Percentiles rank a stretch among this genome's conserved stretches.
phyloP scores from a whole-genome alignment of 139 green algal species.

The Ettlia oleoabundans region DNA sequence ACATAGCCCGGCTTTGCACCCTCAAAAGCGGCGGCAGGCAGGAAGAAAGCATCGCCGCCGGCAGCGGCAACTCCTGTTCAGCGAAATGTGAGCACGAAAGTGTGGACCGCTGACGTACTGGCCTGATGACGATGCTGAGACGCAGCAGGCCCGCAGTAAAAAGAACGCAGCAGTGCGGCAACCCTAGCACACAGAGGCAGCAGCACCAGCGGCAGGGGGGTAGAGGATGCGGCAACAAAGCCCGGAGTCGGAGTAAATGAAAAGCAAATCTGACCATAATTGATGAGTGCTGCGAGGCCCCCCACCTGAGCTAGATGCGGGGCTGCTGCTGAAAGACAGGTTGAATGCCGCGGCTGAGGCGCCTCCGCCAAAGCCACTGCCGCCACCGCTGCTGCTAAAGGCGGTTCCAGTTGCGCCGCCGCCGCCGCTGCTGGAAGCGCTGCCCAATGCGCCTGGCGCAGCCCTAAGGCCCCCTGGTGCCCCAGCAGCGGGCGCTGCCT shows the following conservation, averaged over 20 bases:
- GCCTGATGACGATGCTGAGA: no score
- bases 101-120: no score
- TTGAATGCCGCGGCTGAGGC: not conserved
- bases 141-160: no score
- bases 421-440: not conserved
- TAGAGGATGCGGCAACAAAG: no score
- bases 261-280: no score
- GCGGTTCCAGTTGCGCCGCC: not conserved
- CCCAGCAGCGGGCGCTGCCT: not conserved
- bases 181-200: no score
- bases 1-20: slow-evolving; percentile 56
- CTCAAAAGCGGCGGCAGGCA: slow-evolving; percentile 44
- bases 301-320: not conserved
- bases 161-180: no score
- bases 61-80: not conserved
- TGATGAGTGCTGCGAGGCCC: no score
- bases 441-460: no score
- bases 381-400: not conserved
- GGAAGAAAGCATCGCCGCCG: slow-evolving; percentile 19
- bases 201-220: no score
- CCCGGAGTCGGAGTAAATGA: not conserved
- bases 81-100: not conserved
- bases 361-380: not conserved
- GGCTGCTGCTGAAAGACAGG: not conserved
- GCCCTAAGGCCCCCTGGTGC: not conserved